These are phyloP conservation scores for Microbotryomycetes sp. DNA, from an alignment of 1,284 basidiomycete species.

Conservation along the genomic window DNA sequence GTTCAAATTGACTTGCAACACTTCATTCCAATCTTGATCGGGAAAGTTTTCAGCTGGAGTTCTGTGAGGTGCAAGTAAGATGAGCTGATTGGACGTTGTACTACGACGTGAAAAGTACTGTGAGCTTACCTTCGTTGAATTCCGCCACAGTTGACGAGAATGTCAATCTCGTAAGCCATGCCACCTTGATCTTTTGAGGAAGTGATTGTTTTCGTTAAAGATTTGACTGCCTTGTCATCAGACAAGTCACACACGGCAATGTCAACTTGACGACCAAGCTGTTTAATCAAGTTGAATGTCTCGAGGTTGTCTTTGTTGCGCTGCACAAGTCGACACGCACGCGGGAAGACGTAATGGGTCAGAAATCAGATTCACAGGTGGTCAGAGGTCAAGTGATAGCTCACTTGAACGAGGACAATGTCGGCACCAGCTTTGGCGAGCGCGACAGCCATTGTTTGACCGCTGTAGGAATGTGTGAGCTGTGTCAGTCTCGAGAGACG, in stretches of 20 bases:
- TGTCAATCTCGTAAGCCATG: conserved; percentile 60
- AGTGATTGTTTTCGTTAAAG: conserved; percentile 45
- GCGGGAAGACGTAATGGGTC: neutral
- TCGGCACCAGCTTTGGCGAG: conserved; percentile 60
- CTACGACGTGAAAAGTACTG: neutral
- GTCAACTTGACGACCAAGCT: conserved; percentile 46
- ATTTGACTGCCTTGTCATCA: conserved; percentile 59
- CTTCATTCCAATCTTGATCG: conserved; percentile 80
- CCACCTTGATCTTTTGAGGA: conserved; percentile 48
- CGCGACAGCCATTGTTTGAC: conserved; percentile 45
- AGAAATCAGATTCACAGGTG: conserved; percentile 14
- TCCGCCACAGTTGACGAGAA: conserved; percentile 90
- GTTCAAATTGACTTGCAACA: conserved; percentile 63
- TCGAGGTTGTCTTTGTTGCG: conserved; percentile 47
- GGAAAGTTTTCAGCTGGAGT: conserved; percentile 73
- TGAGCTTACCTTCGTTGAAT: conserved; percentile 60
- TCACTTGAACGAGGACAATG: conserved; percentile 58
- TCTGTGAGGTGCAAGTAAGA: conserved; percentile 41
- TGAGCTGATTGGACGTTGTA: neutral
- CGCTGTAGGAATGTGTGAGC: conserved; percentile 35
- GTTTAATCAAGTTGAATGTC: conserved; percentile 54
- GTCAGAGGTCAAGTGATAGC: conserved; percentile 15
- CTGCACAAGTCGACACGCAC: conserved; percentile 45
- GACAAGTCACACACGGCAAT: conserved; percentile 70
- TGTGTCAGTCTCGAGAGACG: conserved; percentile 11